Conservation (phyloP, 257 asterid genomes). For the Scutellaria barbata region DNA sequence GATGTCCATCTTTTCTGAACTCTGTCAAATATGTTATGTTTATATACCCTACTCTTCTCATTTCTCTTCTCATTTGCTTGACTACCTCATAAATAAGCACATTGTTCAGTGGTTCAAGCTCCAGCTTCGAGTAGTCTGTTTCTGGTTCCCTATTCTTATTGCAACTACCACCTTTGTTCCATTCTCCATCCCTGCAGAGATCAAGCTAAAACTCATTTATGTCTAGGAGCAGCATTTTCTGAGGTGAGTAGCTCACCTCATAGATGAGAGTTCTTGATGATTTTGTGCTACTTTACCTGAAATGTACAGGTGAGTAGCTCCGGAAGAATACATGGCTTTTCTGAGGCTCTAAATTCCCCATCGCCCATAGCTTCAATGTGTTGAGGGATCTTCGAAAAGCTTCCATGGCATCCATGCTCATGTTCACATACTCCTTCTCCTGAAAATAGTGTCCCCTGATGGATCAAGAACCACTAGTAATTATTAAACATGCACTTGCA, state of each 20-base stretch:
- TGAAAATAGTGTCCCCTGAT: slow-evolving; percentile 86
- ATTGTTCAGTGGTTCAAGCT: slow-evolving; percentile 53
- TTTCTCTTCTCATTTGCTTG: slow-evolving; percentile 41
- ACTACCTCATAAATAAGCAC: slow-evolving; percentile 46
- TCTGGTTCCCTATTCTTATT: slow-evolving; percentile 50
- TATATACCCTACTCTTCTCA: slow-evolving; percentile 39
- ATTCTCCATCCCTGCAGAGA: slow-evolving; percentile 42
- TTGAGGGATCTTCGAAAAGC: slow-evolving; percentile 71
- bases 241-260: no score
- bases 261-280: no score
- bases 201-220: no score
- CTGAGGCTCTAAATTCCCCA: slow-evolving; percentile 43
- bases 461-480: background rate
- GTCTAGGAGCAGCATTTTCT: no score
- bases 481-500: background rate
- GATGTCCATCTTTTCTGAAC: slow-evolving; percentile 78
- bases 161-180: slow-evolving; percentile 50
- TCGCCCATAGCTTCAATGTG: slow-evolving; percentile 62
- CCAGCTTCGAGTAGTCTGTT: slow-evolving; percentile 46
- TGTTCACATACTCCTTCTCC: slow-evolving; percentile 63
- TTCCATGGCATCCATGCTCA: slow-evolving; percentile 77
- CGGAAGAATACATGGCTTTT: slow-evolving; percentile 65
- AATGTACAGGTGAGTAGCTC: slow-evolving; percentile 90
- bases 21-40: slow-evolving; percentile 72
- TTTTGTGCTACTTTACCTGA: slow-evolving; percentile 39